Conservation (phyloP, 176 grass and related monocot genomes). For the Urochloa ruziziensis region DNA sequence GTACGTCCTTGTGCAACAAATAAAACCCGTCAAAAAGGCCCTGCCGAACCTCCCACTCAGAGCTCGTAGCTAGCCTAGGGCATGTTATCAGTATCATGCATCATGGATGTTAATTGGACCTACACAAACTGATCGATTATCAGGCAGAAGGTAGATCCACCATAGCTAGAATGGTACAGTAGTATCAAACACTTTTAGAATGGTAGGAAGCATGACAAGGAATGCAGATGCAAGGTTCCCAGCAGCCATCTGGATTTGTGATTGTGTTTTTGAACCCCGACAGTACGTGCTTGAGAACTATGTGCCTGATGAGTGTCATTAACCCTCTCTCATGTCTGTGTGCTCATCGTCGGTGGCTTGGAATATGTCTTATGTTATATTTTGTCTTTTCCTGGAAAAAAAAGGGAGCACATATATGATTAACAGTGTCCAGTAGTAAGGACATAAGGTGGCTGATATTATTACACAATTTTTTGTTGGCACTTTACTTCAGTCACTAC, state of each 20-base stretch:
- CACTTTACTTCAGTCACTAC: neutral
- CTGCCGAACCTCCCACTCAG: neutral
- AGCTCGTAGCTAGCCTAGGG: neutral
- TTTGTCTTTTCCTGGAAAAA: neutral
- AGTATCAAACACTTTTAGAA: neutral
- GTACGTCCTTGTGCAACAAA: conserved; percentile 15
- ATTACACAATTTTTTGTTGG: neutral
- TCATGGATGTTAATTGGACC: neutral
- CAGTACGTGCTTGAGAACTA: neutral
- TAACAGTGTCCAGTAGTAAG: neutral
- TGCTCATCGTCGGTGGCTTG: neutral
- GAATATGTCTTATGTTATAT: neutral
- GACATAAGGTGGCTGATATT: neutral
- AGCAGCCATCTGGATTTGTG: conserved; percentile 11
- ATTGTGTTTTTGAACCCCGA: neutral
- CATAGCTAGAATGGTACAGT: neutral
- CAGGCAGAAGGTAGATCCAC: neutral
- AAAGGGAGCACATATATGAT: neutral
- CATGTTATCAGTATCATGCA: neutral
- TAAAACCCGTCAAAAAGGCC: conserved; percentile 9
- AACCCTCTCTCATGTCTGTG: neutral
- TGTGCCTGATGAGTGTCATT: neutral
- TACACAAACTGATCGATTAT: conserved; percentile 10
- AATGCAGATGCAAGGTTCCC: neutral
- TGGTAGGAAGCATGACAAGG: neutral